Conservation (phyloP, 176 grass and related monocot genomes). For the Oryza longistaminata region DNA sequence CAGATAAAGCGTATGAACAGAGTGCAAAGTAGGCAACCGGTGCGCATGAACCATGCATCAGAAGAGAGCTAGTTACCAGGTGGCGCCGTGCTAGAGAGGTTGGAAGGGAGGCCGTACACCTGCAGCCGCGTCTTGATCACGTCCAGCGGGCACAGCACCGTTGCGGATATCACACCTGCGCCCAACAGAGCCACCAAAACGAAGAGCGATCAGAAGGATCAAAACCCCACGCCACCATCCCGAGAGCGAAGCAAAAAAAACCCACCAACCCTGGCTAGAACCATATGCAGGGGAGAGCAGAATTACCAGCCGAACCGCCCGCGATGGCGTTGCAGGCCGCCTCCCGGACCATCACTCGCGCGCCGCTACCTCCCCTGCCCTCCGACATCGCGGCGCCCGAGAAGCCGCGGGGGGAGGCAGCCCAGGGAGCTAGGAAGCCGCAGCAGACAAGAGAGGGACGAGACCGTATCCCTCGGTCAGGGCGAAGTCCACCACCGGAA, state of each 20-base stretch:
- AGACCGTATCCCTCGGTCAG: not conserved
- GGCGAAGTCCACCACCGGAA: conserved; percentile 12
- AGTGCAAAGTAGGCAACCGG: not conserved
- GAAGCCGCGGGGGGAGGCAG: not conserved
- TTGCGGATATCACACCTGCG: conserved; percentile 73
- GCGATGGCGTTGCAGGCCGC: conserved; percentile 63
- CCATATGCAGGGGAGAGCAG: not conserved
- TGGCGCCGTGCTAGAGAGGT: conserved; percentile 22
- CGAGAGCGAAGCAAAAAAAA: not conserved
- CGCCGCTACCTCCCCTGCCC: conserved; percentile 11
- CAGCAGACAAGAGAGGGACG: not conserved
- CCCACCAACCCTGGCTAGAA: not conserved
- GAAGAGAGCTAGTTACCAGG: conserved; percentile 5
- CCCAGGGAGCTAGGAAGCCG: not conserved
- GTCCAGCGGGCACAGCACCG: conserved; percentile 82
- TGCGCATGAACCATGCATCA: conserved; percentile 13
- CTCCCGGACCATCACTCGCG: conserved; percentile 32
- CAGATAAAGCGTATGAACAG: not conserved
- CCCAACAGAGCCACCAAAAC: not conserved
- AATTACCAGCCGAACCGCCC: conserved; percentile 63
- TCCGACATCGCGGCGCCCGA: conserved; percentile 23
- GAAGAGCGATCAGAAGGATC: not conserved
- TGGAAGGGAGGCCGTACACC: conserved; percentile 68
- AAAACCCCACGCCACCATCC: conserved; percentile 2
- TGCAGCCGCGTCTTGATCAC: conserved; percentile 93